A percentile compares a stretch with the other conserved stretches of the same genome.
These are phyloP conservation scores for Kwoniella dendrophila DNA, from an alignment of 768 basidiomycete genomes.

Conservation along the genomic window DNA sequence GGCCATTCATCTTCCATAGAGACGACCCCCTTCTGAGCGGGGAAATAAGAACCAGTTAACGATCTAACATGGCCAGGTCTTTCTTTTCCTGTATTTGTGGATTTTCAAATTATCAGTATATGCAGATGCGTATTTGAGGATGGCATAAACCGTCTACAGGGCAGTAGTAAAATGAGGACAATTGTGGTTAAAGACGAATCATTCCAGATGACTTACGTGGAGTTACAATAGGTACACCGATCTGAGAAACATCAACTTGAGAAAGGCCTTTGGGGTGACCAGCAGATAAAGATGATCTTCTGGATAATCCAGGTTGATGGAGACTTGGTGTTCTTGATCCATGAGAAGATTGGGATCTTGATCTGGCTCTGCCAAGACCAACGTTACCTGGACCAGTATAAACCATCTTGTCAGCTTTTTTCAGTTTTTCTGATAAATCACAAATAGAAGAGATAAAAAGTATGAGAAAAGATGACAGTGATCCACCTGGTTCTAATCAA, in stretches of 20 bases:
- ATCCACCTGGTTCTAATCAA: too few relatives aligned
- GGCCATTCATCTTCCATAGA: constrained; percentile 50
- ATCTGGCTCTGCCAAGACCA: not conserved
- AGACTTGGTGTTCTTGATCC: constrained; percentile 37
- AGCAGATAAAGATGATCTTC: constrained; percentile 46
- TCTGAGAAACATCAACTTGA: constrained; percentile 40
- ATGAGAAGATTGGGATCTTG: constrained; percentile 19
- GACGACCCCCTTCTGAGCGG: constrained; percentile 38
- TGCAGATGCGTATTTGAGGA: too few relatives aligned
- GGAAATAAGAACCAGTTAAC: constrained; percentile 54
- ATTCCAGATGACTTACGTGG: constrained; percentile 23
- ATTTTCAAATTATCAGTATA: not conserved
- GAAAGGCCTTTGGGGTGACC: constrained; percentile 23
- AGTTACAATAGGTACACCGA: constrained; percentile 46
- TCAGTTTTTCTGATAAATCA: not conserved
- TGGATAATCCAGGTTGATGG: constrained; percentile 43
- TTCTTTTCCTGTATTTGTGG: constrained; percentile 30
- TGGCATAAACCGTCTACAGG: not conserved
- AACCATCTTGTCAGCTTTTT: constrained; percentile 8
- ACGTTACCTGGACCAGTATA: constrained; percentile 11
- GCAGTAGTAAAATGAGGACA: not conserved
- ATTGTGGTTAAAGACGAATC: not conserved
- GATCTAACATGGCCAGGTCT: constrained; percentile 46
- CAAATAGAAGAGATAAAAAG: constrained; percentile 3
- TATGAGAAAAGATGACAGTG: too few relatives aligned